These are phyloP conservation scores for Ascochyta lentis DNA, from an alignment of 2,329 filamentous ascomycete genomes.

Conservation along the genomic window DNA sequence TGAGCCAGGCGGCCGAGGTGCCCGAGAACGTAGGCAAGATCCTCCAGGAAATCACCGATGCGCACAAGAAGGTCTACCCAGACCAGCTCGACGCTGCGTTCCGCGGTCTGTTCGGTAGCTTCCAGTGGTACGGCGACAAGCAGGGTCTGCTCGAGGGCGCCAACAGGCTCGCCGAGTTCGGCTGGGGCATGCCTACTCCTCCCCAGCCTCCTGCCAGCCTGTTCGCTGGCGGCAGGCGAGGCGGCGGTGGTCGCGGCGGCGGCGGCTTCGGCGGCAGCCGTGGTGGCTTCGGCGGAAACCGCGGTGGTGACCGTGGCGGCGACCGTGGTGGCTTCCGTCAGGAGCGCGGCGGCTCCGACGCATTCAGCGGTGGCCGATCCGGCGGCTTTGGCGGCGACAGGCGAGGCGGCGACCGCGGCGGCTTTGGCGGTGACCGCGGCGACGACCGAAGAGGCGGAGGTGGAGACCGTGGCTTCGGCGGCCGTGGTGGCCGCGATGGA, in stretches of 20 bases:
- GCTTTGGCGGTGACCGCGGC: conserved; percentile 16
- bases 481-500: conserved; percentile 28
- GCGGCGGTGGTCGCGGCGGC: conserved; percentile 21
- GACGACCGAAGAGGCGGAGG: conserved; percentile 21
- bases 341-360: conserved; percentile 14
- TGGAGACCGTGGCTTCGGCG: conserved; percentile 21
- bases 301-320: conserved; percentile 21
- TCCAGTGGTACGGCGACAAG: conserved; percentile 52
- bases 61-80: conserved; percentile 54
- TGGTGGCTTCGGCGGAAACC: conserved; percentile 27
- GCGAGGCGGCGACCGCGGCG: conserved; percentile 16
- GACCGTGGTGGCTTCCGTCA: conserved; percentile 25
- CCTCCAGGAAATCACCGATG: conserved; percentile 54
- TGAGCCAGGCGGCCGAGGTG: conserved; percentile 51
- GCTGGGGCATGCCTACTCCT: conserved; percentile 55
- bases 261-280: conserved; percentile 23
- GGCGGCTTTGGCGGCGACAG: conserved; percentile 20
- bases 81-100: conserved; percentile 60
- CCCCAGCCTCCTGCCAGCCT: conserved; percentile 45
- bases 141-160: conserved; percentile 52
- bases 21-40: conserved; percentile 52
- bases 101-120: conserved; percentile 63
- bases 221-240: conserved; percentile 18
- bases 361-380: conserved; percentile 2
- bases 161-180: conserved; percentile 54